These are phyloP conservation scores for Corchorus capsularis DNA, from an alignment of 345 rosid species.

Conservation along the genomic window DNA sequence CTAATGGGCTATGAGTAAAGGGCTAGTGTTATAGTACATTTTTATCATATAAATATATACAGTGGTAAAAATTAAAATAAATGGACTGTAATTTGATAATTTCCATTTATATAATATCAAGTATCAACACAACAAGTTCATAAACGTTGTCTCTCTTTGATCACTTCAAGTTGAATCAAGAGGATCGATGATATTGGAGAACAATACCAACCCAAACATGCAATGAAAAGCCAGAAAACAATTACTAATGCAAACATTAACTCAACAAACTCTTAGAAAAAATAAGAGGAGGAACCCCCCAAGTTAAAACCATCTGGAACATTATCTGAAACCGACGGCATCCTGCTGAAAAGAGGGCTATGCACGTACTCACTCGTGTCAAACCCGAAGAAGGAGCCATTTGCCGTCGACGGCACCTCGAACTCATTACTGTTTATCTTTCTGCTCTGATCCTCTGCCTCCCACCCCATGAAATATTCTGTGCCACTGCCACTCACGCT, in stretches of 20 bases:
- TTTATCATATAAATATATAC: no score
- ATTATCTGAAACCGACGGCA: slow-evolving; percentile 78
- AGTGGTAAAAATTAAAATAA: no score
- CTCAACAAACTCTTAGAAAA: slow-evolving; percentile 14
- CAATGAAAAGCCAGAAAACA: no score
- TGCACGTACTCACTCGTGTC: slow-evolving; percentile 64
- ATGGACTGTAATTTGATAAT: no score
- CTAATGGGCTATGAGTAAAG: no score
- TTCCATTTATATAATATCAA: no score
- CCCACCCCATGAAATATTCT: slow-evolving; percentile 23
- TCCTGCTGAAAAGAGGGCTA: slow-evolving; percentile 82
- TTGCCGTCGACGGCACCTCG: slow-evolving; percentile 8
- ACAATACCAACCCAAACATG: not conserved
- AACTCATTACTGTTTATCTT: slow-evolving; percentile 13
- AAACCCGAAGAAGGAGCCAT: slow-evolving; percentile 40
- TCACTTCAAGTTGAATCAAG: not conserved
- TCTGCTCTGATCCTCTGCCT: slow-evolving; percentile 25
- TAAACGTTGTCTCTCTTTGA: not conserved
- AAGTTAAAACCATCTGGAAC: slow-evolving; percentile 57
- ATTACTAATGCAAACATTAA: not conserved
- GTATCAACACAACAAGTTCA: not conserved
- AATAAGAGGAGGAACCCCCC: slow-evolving; percentile 60
- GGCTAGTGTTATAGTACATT: no score
- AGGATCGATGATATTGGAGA: not conserved
- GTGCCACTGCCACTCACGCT: slow-evolving; percentile 4